Evolutionary conservation across 1,139 yeast genomes (phyloP).

Genomic region (Geotrichum macrosporum): DNA sequence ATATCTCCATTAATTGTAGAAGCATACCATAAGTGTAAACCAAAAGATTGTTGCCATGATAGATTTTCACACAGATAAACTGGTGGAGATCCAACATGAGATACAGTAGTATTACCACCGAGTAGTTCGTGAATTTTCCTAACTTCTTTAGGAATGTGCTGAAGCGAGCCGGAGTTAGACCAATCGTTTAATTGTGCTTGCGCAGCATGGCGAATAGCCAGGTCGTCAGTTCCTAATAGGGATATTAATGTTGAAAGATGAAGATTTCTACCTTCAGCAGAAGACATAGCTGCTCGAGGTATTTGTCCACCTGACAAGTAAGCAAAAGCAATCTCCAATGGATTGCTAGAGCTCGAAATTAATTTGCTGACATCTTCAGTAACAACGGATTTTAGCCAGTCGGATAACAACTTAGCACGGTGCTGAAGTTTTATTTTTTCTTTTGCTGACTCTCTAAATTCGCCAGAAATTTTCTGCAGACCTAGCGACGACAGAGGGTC

Average conservation of each 20-base stretch:
- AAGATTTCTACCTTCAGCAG: slow-evolving; percentile 54
- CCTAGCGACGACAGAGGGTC: slow-evolving; percentile 42
- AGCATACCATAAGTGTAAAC: slow-evolving; percentile 60
- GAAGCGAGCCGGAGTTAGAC: slow-evolving; percentile 44
- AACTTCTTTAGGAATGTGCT: slow-evolving; percentile 50
- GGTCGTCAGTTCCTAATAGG: slow-evolving; percentile 58
- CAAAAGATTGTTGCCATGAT: slow-evolving; percentile 65
- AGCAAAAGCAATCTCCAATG: slow-evolving; percentile 50
- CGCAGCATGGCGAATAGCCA: slow-evolving; percentile 53
- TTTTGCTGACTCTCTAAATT: slow-evolving; percentile 32
- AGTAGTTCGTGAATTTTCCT: slow-evolving; percentile 60
- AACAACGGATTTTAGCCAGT: slow-evolving; percentile 57
- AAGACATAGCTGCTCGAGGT: slow-evolving; percentile 55
- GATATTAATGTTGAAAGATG: slow-evolving; percentile 73
- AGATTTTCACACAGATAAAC: slow-evolving; percentile 45
- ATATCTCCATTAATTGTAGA: slow-evolving; percentile 41
- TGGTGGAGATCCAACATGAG: slow-evolving; percentile 33
- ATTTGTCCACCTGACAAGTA: slow-evolving; percentile 55
- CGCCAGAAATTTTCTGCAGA: slow-evolving; percentile 25
- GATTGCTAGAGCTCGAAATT: slow-evolving; percentile 31
- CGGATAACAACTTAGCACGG: slow-evolving; percentile 47
- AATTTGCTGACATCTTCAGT: slow-evolving; percentile 43
- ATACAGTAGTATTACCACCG: slow-evolving; percentile 46
- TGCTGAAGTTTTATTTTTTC: slow-evolving; percentile 39
- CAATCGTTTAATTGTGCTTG: slow-evolving; percentile 60